Evolutionary conservation across 345 rosid genomes (phyloP), one percentile per base, ranked within the genome.

Genomic region (Heritiera fomes): DNA sequence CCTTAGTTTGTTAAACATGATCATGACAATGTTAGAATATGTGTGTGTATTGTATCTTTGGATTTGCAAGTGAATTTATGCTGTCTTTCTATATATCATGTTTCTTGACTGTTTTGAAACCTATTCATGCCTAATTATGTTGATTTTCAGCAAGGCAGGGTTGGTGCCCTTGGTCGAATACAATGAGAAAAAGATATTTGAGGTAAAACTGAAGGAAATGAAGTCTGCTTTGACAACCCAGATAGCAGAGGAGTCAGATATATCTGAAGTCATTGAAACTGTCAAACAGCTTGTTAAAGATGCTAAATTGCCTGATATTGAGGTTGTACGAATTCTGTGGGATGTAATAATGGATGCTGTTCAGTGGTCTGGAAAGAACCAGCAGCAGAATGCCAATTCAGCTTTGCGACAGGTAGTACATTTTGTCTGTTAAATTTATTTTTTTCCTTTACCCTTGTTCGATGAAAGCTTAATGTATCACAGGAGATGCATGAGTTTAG

Each of bases 281-380:
- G 95, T 93, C 80, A 96, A 94, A 82, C 97, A 92, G 60, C 90
- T 83, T 63, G 92, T 93, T 46, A 88, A 84, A 78, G 99, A 97
- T 79, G 98, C 97, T 68, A 90, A 91, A 71, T 86, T 96, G 50
- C 98, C 89, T 7, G 97, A 94, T 41, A 73, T 83, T 68, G 98
- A 97, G 86, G 84, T 92, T 40, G 90, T 97, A 73, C 85, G 97
- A 70, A 90, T 91, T 71, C 80, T 93, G 75, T 97, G 99, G 99
- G 98, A 97, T 90, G 91, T 91, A 41, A 68, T 97, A 73, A 97
- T 93, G 98, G 99, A 94, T 88, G 99, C 97, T 80, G 98, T 97
- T 77, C 99, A 92, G 82, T 94, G 98, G 98, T 94, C 98, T 80
- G 98, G 99, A 68, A 94, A 93, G 93, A 97, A 93, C 87, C 98